These are phyloP conservation scores for Neofusicoccum umdonicola DNA, from an alignment of 2,329 filamentous ascomycete genomes.

Conservation along the genomic window DNA sequence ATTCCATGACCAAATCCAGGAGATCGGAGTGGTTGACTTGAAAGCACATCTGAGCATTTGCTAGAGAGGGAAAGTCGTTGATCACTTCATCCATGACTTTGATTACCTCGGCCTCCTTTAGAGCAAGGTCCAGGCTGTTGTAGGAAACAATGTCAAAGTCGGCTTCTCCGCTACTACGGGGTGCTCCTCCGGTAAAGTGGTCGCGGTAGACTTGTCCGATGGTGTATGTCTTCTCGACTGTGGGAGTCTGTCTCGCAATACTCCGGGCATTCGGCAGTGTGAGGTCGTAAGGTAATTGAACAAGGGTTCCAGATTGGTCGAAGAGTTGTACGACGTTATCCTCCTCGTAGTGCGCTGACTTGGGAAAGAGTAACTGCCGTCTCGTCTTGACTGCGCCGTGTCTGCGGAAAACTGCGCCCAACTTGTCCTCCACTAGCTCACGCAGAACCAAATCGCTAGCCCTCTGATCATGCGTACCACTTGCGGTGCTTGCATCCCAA, in stretches of 20 bases:
- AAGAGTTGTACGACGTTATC: constrained; percentile 74
- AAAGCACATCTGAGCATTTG: constrained; percentile 75
- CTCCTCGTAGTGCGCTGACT: constrained; percentile 71
- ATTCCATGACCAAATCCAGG: constrained; percentile 83
- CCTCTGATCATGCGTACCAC: constrained; percentile 31
- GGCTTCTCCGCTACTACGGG: constrained; percentile 79
- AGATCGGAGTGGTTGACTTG: constrained; percentile 87
- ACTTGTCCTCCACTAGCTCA: constrained; percentile 68
- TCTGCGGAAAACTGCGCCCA: constrained; percentile 76
- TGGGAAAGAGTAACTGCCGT: constrained; percentile 74
- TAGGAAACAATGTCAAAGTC: constrained; percentile 95
- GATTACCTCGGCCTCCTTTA: constrained; percentile 91
- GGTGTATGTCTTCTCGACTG: constrained; percentile 73
- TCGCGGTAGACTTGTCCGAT: constrained; percentile 89
- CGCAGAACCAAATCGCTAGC: constrained; percentile 65
- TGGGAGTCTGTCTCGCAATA: constrained; percentile 67
- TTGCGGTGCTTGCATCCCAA: constrained; percentile 45
- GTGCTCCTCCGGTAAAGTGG: constrained; percentile 73
- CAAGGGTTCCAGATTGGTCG: constrained; percentile 77
- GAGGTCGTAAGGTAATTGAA: constrained; percentile 92
- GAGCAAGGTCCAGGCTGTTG: constrained; percentile 73
- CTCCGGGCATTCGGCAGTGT: constrained; percentile 84
- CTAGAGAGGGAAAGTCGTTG: constrained; percentile 72
- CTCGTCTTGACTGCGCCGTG: constrained; percentile 85
- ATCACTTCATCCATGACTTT: constrained; percentile 94